These are phyloP conservation scores for Fomitopsis schrenkii DNA, from an alignment of 1,284 basidiomycete genomes.

Conservation along the genomic window DNA sequence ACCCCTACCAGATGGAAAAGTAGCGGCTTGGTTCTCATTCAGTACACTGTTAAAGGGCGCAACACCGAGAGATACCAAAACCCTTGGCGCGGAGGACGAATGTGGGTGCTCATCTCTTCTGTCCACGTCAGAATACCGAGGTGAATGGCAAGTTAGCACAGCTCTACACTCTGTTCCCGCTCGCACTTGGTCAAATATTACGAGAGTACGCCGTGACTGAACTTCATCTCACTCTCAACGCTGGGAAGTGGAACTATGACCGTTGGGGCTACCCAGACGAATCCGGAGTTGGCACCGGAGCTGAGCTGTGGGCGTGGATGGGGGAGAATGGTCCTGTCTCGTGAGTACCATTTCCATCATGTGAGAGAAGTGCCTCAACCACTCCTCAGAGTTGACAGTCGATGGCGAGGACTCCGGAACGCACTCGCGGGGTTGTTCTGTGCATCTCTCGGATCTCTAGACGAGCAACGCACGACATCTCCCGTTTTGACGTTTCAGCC, in stretches of 20 bases:
- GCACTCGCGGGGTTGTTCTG: conserved; percentile 93
- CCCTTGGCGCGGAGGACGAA: conserved; percentile 45
- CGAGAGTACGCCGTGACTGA: conserved; percentile 83
- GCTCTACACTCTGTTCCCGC: conserved; percentile 83
- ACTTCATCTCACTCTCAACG: conserved; percentile 83
- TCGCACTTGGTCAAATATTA: conserved; percentile 82
- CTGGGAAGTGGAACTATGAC: conserved; percentile 88
- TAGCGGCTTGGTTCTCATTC: conserved; percentile 84
- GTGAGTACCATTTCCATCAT: conserved; percentile 33
- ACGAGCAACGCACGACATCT: conserved; percentile 67
- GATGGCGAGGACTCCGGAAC: conserved; percentile 86
- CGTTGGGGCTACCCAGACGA: conserved; percentile 83
- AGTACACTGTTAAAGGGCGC: conserved; percentile 56
- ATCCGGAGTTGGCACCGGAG: conserved; percentile 76
- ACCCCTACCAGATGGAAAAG: conserved; percentile 80
- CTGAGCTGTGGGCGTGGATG: conserved; percentile 90
- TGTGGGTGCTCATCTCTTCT: conserved; percentile 33
- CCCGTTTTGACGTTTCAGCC: conserved; percentile 57
- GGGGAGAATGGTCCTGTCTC: conserved; percentile 48
- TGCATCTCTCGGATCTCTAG: conserved; percentile 79
- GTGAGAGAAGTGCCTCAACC: neutral
- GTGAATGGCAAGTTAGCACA: conserved; percentile 43
- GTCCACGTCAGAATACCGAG: neutral
- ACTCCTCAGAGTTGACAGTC: conserved; percentile 54
- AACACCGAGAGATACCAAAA: conserved; percentile 49